Evolutionary conservation across 371 early-diverging fungal species (phyloP), one percentile per base, ranked within the genome.

Genomic region (Basidiobolus meristosporus): DNA sequence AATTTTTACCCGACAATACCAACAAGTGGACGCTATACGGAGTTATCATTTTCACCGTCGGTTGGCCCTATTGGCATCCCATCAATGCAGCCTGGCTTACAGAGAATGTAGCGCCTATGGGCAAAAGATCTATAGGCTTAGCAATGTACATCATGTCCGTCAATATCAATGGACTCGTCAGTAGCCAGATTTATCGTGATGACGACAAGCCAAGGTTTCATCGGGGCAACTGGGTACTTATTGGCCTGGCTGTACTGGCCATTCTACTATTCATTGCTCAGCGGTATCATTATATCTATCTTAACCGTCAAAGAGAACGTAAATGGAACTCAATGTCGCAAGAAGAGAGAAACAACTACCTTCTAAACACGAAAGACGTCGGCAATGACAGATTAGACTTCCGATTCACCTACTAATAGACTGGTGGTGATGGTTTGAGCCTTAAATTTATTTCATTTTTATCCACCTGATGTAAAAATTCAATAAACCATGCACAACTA

Each of bases 61-160:
- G 51, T 2, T 51, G 51, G 12, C 49, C 63, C 2, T 49, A 49
- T 33, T 69, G 59, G 61, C 63, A 65, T 31, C 60, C 63, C 17
- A 59, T 69, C 43, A 47, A 63, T 34, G 59, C 63, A 18, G 63
- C 63, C 7, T 65, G 68, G 68, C 60, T 64, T 50, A 51, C 67
- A 4, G 55, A 54, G 7, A 67, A 63, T 34, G 45, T 63, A 3
- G 62, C 65, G 12, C 62, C 62, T 6, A 41, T 51, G 12, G 65
- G 65, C 18, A 65, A 65, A 33, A 52, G 65, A 7, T 57, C 60
- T 0, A 46, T 65, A 14, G 62, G 60, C 2, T 36, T 65, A 6
- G 59, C 59, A 19, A 45, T 57, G 51, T 57, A 57, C 29, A 57
- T 53, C 35, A 54, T 57, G 16, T 45, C 54, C 7, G 57, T 57